These are phyloP conservation scores for Vaccinium corymbosum DNA, from an alignment of 148 eudicot species.

Conservation along the genomic window DNA sequence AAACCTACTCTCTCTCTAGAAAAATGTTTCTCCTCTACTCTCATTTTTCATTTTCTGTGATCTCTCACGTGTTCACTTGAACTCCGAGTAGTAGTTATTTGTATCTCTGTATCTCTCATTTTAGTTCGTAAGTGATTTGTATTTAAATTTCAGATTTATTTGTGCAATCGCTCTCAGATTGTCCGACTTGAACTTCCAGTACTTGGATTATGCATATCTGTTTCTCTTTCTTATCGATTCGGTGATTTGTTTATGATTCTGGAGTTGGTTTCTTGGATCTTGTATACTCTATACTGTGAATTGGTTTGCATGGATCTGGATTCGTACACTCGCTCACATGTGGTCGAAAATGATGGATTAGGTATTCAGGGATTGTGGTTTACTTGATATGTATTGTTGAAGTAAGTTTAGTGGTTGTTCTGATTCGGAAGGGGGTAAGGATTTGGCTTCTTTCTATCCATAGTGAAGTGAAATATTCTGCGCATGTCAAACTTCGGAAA, in stretches of 20 bases:
- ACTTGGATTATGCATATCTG: background rate
- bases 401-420: background rate
- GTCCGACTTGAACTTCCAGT: background rate
- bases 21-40: background rate
- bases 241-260: background rate
- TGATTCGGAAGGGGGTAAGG: background rate
- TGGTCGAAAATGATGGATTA: background rate
- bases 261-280: background rate
- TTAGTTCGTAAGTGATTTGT: background rate
- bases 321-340: background rate
- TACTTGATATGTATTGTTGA: background rate
- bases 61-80: background rate
- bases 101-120: background rate
- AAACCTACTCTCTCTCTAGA: background rate
- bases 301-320: slow-evolving; percentile 11
- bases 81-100: background rate
- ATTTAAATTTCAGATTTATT: background rate
- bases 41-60: background rate
- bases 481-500: background rate
- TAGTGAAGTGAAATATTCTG: background rate
- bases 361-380: background rate
- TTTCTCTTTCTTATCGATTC: background rate
- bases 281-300: background rate
- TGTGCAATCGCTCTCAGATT: background rate
- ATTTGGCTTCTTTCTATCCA: background rate